Percentiles rank a stretch among this genome's conserved stretches.
Conservation (phyloP, 139 green algal species). For the Chlamydomonas asymmetrica region DNA sequence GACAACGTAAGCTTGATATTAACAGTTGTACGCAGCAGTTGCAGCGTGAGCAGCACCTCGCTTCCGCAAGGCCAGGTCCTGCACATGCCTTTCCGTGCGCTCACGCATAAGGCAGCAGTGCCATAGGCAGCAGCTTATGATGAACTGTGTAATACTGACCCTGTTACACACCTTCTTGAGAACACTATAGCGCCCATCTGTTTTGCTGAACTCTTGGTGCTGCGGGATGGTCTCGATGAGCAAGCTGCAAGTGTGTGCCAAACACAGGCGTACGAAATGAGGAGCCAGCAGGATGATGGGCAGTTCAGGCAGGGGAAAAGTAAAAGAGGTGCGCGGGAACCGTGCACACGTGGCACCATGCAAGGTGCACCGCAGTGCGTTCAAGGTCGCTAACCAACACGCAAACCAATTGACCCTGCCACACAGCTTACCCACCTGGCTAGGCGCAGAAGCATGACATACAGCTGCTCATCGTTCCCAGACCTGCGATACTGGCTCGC, state of each 20-base stretch:
- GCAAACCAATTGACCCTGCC: not conserved
- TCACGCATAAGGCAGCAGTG: too few relatives aligned
- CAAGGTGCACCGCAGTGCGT: not conserved
- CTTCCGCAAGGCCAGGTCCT: not conserved
- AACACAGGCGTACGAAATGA: not conserved
- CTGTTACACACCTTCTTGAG: conserved; percentile 41
- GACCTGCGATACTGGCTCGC: conserved; percentile 57
- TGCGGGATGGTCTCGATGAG: conserved; percentile 77
- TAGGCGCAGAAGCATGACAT: conserved; percentile 81
- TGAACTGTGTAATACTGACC: not conserved
- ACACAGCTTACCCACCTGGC: conserved; percentile 48
- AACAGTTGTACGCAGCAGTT: not conserved
- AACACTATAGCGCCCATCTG: conserved; percentile 32
- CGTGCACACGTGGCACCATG: not conserved
- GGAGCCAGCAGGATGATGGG: not conserved
- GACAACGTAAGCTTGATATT: not conserved
- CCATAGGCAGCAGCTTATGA: too few relatives aligned
- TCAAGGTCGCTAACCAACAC: not conserved
- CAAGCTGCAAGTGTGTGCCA: conserved; percentile 52
- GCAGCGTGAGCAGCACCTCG: too few relatives aligned
- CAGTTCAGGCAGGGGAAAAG: not conserved
- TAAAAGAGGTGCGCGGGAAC: not conserved
- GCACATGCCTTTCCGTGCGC: not conserved
- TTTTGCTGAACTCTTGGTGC: conserved; percentile 57
- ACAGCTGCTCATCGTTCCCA: conserved; percentile 73